Evolutionary conservation across 345 rosid species (phyloP).

Genomic region (Syzygium oleosum): DNA sequence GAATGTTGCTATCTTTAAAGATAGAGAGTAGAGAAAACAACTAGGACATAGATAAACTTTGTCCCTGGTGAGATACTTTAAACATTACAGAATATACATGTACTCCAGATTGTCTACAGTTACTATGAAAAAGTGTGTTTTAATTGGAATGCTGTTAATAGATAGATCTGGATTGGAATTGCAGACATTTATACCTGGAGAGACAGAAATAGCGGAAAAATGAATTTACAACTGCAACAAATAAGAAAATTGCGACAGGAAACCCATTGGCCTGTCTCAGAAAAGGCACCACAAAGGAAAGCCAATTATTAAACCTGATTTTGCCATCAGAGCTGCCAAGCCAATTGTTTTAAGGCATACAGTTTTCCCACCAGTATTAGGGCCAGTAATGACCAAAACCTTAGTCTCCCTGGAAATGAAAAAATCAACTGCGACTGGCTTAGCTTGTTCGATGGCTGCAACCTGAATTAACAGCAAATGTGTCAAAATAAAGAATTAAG

Average conservation of each 20-base stretch:
- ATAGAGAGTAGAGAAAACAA: neutral
- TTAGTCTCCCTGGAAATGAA: constrained; percentile 51
- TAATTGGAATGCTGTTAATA: neutral
- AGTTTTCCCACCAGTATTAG: constrained; percentile 98
- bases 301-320: constrained; percentile 46
- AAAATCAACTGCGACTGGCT: constrained; percentile 76
- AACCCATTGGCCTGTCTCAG: neutral
- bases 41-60: neutral
- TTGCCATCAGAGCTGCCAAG: constrained; percentile 94
- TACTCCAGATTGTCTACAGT: neutral
- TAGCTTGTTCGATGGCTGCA: constrained; percentile 34
- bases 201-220: neutral
- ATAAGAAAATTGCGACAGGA: neutral
- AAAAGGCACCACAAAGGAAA: neutral
- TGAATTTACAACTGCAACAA: neutral
- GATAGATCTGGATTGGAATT: neutral
- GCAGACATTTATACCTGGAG: neutral
- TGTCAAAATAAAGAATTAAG: neutral
- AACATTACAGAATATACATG: neutral
- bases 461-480: constrained; percentile 24
- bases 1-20: neutral
- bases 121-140: neutral
- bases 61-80: neutral
- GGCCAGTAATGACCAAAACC: constrained; percentile 84
- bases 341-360: constrained; percentile 88